Evolutionary conservation across 1,139 yeast species (phyloP).

Genomic region (Yamadazyma jaroonii): DNA sequence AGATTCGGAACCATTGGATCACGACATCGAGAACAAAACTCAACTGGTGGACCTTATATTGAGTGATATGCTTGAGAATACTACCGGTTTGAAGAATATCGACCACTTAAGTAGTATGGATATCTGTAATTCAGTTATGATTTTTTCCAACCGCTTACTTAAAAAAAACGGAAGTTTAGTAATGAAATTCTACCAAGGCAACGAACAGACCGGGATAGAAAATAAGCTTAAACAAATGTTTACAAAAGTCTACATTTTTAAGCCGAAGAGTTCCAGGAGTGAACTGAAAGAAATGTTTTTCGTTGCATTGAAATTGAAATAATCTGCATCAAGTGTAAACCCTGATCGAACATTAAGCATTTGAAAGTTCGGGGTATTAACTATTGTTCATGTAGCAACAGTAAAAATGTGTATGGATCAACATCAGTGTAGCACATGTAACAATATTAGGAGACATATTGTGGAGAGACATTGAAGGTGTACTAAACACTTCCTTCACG

Average conservation of each 20-base stretch:
- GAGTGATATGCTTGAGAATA: slow-evolving; percentile 51
- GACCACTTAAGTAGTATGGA: slow-evolving; percentile 49
- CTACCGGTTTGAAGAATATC: slow-evolving; percentile 40
- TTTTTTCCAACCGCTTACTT: slow-evolving; percentile 28
- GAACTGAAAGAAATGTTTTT: slow-evolving; percentile 43
- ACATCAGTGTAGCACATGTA: too few relatives aligned
- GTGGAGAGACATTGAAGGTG: too few relatives aligned
- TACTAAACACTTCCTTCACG: too few relatives aligned
- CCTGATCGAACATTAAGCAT: too few relatives aligned
- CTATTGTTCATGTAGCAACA: too few relatives aligned
- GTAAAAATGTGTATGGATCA: too few relatives aligned
- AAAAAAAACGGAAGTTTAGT: slow-evolving; percentile 33
- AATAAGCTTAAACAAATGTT: slow-evolving; percentile 26
- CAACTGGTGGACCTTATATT: slow-evolving; percentile 31
- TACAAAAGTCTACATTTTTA: slow-evolving; percentile 29
- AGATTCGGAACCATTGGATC: too few relatives aligned
- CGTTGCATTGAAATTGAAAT: slow-evolving; percentile 20
- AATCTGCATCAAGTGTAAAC: not conserved
- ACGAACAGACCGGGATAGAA: slow-evolving; percentile 31
- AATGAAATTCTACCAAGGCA: slow-evolving; percentile 43
- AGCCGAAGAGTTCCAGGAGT: slow-evolving; percentile 37
- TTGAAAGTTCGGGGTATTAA: too few relatives aligned
- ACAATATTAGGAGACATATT: too few relatives aligned
- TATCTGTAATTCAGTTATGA: slow-evolving; percentile 37
- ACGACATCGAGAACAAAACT: not conserved